Conservation (phyloP, 306 rosid species). For the Casuarina cunninghamiana region DNA sequence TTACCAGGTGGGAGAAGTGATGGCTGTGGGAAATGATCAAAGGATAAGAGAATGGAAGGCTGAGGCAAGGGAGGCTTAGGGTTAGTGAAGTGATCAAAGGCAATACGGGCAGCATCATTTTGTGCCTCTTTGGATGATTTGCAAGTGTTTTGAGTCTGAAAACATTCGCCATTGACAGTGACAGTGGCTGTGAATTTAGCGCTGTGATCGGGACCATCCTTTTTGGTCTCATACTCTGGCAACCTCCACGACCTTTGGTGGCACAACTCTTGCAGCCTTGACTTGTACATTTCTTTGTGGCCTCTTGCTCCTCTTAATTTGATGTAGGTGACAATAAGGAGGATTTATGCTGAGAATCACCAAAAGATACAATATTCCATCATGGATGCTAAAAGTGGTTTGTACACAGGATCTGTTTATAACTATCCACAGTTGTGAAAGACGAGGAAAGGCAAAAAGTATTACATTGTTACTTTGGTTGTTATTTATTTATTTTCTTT, state of each 20-base stretch:
- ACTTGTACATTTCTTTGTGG: slow-evolving; percentile 47
- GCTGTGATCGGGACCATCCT: slow-evolving; percentile 51
- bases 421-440: too few relatives aligned
- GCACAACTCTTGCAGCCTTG: slow-evolving; percentile 57
- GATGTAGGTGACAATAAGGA: not conserved
- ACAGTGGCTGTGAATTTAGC: slow-evolving; percentile 45
- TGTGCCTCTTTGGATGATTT: slow-evolving; percentile 47
- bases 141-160: not conserved
- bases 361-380: too few relatives aligned
- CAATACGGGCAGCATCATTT: slow-evolving; percentile 61
- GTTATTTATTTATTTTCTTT: too few relatives aligned
- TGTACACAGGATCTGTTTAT: too few relatives aligned
- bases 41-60: not conserved
- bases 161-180: slow-evolving; percentile 29
- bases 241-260: slow-evolving; percentile 43
- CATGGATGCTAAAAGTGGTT: too few relatives aligned
- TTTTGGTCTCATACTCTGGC: slow-evolving; percentile 35
- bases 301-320: not conserved
- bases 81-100: slow-evolving; percentile 45
- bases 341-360: not conserved
- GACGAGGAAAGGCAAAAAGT: too few relatives aligned
- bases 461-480: too few relatives aligned
- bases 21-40: slow-evolving; percentile 27
- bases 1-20: slow-evolving; percentile 19
- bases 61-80: not conserved